Percentiles rank a stretch among this genome's conserved stretches.
These are phyloP conservation scores for Solanum pinnatisectum DNA, from an alignment of 257 asterid species.

Conservation along the genomic window DNA sequence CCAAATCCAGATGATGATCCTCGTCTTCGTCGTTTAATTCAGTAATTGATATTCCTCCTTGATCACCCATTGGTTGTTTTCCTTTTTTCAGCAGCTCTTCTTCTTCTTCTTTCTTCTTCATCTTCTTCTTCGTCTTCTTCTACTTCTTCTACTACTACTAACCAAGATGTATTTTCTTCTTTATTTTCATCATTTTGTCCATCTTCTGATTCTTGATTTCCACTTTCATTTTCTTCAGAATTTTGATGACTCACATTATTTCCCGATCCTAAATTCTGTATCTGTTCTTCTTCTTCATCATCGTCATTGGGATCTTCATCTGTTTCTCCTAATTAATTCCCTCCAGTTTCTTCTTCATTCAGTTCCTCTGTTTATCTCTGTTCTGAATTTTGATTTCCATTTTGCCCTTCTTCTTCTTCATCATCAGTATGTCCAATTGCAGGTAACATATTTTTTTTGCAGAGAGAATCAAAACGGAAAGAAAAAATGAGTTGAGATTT, in stretches of 20 bases:
- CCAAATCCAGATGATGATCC: neutral
- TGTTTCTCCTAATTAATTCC: neutral
- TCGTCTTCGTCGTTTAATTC: neutral
- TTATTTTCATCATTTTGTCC: neutral
- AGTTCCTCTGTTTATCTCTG: neutral
- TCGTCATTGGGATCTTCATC: neutral
- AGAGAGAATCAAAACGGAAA: neutral
- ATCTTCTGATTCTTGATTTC: neutral
- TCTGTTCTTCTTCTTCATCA: neutral
- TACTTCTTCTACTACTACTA: neutral
- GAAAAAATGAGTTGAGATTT: neutral
- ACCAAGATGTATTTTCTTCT: neutral
- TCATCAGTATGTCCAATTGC: neutral
- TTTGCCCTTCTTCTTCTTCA: neutral
- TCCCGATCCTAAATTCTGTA: neutral
- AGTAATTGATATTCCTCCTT: neutral
- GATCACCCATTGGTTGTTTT: neutral
- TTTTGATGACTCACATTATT: neutral
- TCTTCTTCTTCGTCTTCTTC: neutral
- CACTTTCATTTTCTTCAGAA: neutral
- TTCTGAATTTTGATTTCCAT: neutral
- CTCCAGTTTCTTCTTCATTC: neutral
- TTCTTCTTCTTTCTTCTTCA: neutral
- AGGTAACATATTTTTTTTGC: neutral
- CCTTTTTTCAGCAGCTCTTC: neutral